phyloP scores from a whole-genome alignment of 768 basidiomycete genomes.

The Pleurotus pulmonarius region DNA sequence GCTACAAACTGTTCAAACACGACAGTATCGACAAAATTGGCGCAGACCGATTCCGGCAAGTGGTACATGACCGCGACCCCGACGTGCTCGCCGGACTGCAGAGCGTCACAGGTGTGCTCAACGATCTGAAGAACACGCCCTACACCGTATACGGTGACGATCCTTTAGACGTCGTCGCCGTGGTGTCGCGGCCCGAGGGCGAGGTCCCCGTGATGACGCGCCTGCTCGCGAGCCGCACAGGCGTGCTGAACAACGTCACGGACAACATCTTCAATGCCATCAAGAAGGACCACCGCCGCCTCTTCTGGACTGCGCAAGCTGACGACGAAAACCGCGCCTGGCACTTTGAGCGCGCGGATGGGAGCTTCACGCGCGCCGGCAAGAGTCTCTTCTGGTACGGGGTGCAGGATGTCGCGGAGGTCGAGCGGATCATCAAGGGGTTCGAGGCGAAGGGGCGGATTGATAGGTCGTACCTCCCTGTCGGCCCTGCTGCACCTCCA shows the following conservation, averaged over 20 bases:
- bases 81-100: constrained; percentile 80
- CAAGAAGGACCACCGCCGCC: constrained; percentile 86
- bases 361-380: constrained; percentile 93
- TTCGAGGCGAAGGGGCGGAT: constrained; percentile 81
- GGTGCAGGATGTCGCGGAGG: constrained; percentile 84
- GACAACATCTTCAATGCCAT: constrained; percentile 98
- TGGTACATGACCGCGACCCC: constrained; percentile 93
- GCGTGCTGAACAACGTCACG: constrained; percentile 89
- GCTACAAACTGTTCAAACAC: constrained; percentile 97
- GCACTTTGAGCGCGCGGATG: constrained; percentile 99
- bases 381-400: constrained; percentile 98
- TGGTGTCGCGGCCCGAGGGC: constrained; percentile 88
- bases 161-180: constrained; percentile 90
- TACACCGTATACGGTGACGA: constrained; percentile 99
- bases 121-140: constrained; percentile 73
- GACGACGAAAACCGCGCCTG: constrained; percentile 97
- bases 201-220: constrained; percentile 91
- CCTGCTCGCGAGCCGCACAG: constrained; percentile 82
- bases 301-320: constrained; percentile 97
- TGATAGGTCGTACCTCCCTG: constrained; percentile 86
- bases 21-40: constrained; percentile 77
- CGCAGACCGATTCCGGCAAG: constrained; percentile 90
- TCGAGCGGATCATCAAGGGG: constrained; percentile 76
- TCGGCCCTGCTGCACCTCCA: constrained; percentile 67
- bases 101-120: constrained; percentile 86